Base-by-base conservation (phyloP, 2,329 filamentous ascomycete species). In the Purpureocillium lavendulum region DNA sequence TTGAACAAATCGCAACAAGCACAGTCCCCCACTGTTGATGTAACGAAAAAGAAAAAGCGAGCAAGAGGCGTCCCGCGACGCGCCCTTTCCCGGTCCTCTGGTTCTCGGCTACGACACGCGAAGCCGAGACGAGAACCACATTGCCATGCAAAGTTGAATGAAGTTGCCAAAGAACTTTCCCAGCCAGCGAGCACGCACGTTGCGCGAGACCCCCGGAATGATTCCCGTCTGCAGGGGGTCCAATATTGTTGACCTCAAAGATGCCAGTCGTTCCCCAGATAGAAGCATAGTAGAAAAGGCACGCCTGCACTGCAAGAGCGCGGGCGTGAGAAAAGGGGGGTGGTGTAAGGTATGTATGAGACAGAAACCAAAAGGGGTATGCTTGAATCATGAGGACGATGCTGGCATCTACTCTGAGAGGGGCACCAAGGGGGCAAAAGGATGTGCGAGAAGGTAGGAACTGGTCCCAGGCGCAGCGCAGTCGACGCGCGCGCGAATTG, bases 401-500 rank as follows among this genome's bases (percentile, higher is more conserved):
- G 10, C 6, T 26, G 21, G 40, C 33, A 40, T 42, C 44, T 53
- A 51, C 49, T 42, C 41, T 31, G 28, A 35, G 39, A 33, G 39
- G 36, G 37, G 30, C 33, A 21, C 28, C 32, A 38, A 36, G 35
- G 40, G 38, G 21, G 16, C 8, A 34, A 30, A 40, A 40, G 15
- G 33, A 38, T 46, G 30, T 39, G 37, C 37, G 42, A 48, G 40
- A 34, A 45, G 17, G 30, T 24, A 40, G 31, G 35, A 33, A 28
- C 24, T 24, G 31, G 24, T 32, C 42, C 36, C 38, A 45, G 33
- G 41, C 47, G 45, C 46, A 44, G 54, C 50, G 54, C 43, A 49
- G 43, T 56, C 54, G 54, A 57, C 46, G 51, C 52, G 51, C 53
- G 46, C 46, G 35, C 39, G 21, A 26, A 26, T 26, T 26, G 21